Base-by-base conservation (phyloP, 768 basidiomycete species). In the Suillus variegatus region DNA sequence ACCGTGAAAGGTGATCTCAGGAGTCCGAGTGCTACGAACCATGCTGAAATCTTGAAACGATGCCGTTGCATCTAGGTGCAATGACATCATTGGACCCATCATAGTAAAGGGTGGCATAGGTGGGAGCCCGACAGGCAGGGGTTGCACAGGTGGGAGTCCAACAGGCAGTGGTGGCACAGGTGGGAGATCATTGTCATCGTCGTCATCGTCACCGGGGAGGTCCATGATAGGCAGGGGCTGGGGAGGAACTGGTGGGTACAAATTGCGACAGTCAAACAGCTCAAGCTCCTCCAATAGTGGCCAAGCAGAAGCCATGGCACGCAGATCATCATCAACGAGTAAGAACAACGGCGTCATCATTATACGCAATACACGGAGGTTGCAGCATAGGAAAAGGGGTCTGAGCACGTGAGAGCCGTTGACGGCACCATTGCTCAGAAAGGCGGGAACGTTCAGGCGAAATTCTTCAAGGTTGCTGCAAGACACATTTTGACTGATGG, bases 1-100 rank as follows among this genome's bases (percentile, higher is more conserved):
- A 62, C 62, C 62, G 35, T 63, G 40, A 22, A 63, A 60, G 60
- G 62, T 63, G n/a, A 62, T 43, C 36, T 62, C n/a, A 14, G 60
- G 2, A 28, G 20, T 63, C 6, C 25, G n/a, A 28, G n/a, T 22
- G 16, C 2, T 18, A 9, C n/a, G 18, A 25, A 13, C 6, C 25
- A 7, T 43, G 35, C 3, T 9, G 16, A 40, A 40, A 35, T 55
- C 54, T 35, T 32, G 22, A 57, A 32, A 28, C 51, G 51, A 28
- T 52, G 28, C 9, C 28, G 18, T 32, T 32, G 8, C 51, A 8
- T 52, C 51, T 6, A 52, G 28, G 16, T 52, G 51, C 16, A 52
- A 18, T 52, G 51, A 32, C 28, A 52, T 32, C 51, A 52, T 32
- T 52, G 51, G 51, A 5, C 28, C 28, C 22, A 25, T 22, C 1